Percentiles rank a stretch among this genome's conserved stretches.
Evolutionary conservation across 2,329 filamentous ascomycete genomes (phyloP).

Genomic region (Aotearoamyces nothofagi): DNA sequence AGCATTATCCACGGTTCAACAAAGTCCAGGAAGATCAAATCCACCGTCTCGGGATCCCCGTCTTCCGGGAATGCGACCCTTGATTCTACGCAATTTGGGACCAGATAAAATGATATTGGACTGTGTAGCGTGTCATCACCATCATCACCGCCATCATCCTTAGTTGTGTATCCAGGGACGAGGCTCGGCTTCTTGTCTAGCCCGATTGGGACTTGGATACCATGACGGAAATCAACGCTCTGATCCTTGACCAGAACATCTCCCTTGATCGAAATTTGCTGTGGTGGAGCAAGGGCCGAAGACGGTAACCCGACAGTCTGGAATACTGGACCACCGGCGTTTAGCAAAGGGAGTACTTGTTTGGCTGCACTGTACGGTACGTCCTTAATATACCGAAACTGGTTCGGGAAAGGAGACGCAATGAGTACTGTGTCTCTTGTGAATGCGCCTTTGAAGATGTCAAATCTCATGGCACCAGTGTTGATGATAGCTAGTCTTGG

Average conservation of each 20-base stretch:
- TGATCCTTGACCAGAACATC: slow-evolving; percentile 5
- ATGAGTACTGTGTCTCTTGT: slow-evolving; percentile 78
- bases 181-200: slow-evolving; percentile 23
- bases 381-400: slow-evolving; percentile 61
- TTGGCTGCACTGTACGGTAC: slow-evolving; percentile 66
- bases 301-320: slow-evolving; percentile 14
- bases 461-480: slow-evolving; percentile 84
- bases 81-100: slow-evolving; percentile 75
- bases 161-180: slow-evolving; percentile 71
- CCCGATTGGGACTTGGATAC: slow-evolving; percentile 19
- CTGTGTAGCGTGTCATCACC: slow-evolving; percentile 85
- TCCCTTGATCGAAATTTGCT: slow-evolving; percentile 14
- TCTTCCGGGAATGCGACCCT: slow-evolving; percentile 42
- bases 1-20: slow-evolving; percentile 68
- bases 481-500: slow-evolving; percentile 67
- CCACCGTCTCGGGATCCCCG: slow-evolving; percentile 53
- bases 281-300: slow-evolving; percentile 14
- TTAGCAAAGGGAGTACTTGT: slow-evolving; percentile 47
- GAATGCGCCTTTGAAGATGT: slow-evolving; percentile 85
- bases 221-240: slow-evolving; percentile 9
- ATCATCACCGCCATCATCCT: slow-evolving; percentile 66
- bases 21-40: slow-evolving; percentile 86
- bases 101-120: slow-evolving; percentile 55
- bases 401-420: slow-evolving; percentile 75
- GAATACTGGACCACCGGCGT: slow-evolving; percentile 34